These are phyloP conservation scores for Scedosporium aurantiacum DNA, from an alignment of 2,329 filamentous ascomycete species.

Conservation along the genomic window DNA sequence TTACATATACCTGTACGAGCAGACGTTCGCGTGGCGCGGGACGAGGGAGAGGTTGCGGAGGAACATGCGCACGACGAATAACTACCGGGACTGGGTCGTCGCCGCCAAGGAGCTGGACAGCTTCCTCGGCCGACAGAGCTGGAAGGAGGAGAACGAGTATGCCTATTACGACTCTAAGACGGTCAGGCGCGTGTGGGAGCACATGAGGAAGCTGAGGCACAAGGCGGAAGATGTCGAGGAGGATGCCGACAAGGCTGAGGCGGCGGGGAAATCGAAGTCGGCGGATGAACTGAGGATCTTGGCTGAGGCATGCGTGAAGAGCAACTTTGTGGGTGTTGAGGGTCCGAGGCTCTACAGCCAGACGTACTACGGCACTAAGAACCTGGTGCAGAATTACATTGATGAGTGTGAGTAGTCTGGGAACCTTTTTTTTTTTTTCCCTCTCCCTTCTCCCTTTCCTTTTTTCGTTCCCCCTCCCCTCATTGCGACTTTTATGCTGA, in stretches of 20 bases:
- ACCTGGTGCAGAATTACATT: constrained; percentile 79
- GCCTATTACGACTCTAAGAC: constrained; percentile 85
- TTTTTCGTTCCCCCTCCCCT: too few species aligned
- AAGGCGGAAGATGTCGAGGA: constrained; percentile 41
- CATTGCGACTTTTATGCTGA: neutral
- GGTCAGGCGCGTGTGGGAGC: constrained; percentile 62
- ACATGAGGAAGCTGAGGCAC: constrained; percentile 56
- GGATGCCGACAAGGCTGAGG: constrained; percentile 19
- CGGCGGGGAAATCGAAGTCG: constrained; percentile 30
- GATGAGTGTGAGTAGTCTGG: constrained; percentile 54
- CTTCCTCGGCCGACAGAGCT: constrained; percentile 68
- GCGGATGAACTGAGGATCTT: constrained; percentile 68
- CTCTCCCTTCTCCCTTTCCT: neutral
- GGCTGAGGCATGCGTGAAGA: constrained; percentile 87
- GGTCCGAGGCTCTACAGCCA: constrained; percentile 93
- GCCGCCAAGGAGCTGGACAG: constrained; percentile 70
- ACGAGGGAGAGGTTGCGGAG: constrained; percentile 59
- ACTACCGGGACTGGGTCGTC: constrained; percentile 73
- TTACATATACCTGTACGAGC: constrained; percentile 90
- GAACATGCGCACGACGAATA: constrained; percentile 59
- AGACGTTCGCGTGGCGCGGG: constrained; percentile 82
- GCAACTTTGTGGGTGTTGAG: constrained; percentile 92
- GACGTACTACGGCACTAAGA: constrained; percentile 96
- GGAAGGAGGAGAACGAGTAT: constrained; percentile 69
- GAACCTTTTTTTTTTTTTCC: neutral